A percentile compares a stretch with the other conserved stretches of the same genome.
Evolutionary conservation across 2,329 filamentous ascomycete species (phyloP).

Genomic region (Aspergillus sojae): DNA sequence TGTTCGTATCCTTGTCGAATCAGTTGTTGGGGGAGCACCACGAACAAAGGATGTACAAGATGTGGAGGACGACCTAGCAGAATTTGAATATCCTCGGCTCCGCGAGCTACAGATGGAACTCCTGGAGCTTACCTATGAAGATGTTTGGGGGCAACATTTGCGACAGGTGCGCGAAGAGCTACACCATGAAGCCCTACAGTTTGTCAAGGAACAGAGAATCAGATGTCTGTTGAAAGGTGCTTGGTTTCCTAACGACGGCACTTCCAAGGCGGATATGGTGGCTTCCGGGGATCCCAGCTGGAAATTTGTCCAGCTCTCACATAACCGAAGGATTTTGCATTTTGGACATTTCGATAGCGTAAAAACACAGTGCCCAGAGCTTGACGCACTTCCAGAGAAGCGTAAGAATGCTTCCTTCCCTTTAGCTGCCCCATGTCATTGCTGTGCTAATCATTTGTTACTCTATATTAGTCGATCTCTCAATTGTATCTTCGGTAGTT

Average conservation of each 20-base stretch:
- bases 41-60: conserved; percentile 83
- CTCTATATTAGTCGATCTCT: conserved; percentile 67
- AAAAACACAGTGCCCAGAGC: conserved; percentile 64
- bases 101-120: conserved; percentile 92
- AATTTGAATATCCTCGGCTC: conserved; percentile 77
- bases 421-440: neutral
- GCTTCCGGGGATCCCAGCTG: conserved; percentile 56
- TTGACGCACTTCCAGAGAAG: conserved; percentile 76
- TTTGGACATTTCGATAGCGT: conserved; percentile 80
- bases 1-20: conserved; percentile 84
- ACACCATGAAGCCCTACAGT: conserved; percentile 87
- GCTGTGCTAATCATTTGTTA: conserved; percentile 6
- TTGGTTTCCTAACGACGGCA: conserved; percentile 72
- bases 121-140: conserved; percentile 86
- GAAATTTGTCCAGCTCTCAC: conserved; percentile 85
- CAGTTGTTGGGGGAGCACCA: conserved; percentile 79
- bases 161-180: conserved; percentile 89
- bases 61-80: conserved; percentile 83
- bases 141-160: conserved; percentile 90
- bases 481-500: conserved; percentile 86
- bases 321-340: conserved; percentile 87
- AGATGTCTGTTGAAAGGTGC: conserved; percentile 83
- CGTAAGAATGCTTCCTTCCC: conserved; percentile 46
- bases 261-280: conserved; percentile 52
- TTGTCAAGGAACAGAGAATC: conserved; percentile 95